Evolutionary conservation across 2,329 filamentous ascomycete species (phyloP).

Genomic region (Fusarium algeriense): DNA sequence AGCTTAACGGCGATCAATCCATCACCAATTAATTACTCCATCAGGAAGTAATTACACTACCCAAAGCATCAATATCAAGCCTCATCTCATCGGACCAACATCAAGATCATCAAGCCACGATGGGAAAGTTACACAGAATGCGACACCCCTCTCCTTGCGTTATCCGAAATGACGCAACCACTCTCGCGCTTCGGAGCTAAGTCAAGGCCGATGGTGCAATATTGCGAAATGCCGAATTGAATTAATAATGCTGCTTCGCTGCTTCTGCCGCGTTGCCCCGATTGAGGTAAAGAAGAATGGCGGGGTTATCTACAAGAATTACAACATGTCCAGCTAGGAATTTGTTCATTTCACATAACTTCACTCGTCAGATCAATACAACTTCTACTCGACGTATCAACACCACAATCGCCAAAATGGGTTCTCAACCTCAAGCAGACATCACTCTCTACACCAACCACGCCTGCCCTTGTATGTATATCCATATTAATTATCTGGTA

Average conservation of each 20-base stretch:
- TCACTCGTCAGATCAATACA: not conserved
- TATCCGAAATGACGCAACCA: slow-evolving; percentile 20
- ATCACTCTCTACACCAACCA: slow-evolving; percentile 80
- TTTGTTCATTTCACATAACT: not conserved
- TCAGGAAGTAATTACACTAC: slow-evolving; percentile 3
- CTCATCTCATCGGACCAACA: not conserved
- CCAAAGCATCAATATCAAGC: not conserved
- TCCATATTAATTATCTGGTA: not conserved
- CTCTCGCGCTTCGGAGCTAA: slow-evolving; percentile 18
- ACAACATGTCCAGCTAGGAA: not conserved
- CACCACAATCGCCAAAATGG: slow-evolving; percentile 28
- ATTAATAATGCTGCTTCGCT: slow-evolving; percentile 7
- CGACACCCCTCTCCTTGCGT: not conserved
- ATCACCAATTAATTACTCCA: not conserved
- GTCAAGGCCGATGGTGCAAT: slow-evolving; percentile 12
- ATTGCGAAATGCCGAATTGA: not conserved
- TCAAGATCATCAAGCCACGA: no score
- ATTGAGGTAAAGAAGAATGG: not conserved
- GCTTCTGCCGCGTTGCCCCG: not conserved
- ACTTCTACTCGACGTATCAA: slow-evolving; percentile 4
- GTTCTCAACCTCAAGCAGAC: slow-evolving; percentile 37
- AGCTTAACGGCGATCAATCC: slow-evolving; percentile 7
- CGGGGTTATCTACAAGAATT: not conserved
- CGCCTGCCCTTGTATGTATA: slow-evolving; percentile 68
- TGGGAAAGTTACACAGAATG: slow-evolving; percentile 1